Percentiles rank a stretch among this genome's conserved stretches.
Conservation (phyloP, 148 eudicot species). For the Gaultheria prostrata region DNA sequence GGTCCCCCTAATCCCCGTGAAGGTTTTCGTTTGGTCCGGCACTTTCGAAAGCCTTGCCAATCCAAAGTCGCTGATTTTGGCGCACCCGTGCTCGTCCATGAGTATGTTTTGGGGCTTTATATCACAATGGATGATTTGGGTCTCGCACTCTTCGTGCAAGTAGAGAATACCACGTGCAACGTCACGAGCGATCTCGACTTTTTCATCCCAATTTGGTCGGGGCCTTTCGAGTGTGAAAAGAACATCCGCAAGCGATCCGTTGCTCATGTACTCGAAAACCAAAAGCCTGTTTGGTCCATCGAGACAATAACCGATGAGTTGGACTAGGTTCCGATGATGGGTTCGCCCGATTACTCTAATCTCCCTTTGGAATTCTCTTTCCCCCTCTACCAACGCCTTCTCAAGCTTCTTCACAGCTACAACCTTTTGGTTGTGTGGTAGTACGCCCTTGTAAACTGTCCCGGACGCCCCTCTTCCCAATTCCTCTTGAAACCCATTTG, state of each 20-base stretch:
- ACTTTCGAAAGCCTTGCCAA: slow-evolving; percentile 4
- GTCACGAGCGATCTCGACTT: background rate
- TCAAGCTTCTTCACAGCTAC: slow-evolving; percentile 12
- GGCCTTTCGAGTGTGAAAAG: background rate
- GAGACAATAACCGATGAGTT: slow-evolving; percentile 3
- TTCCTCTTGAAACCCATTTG: slow-evolving; percentile 8
- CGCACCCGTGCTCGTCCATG: background rate
- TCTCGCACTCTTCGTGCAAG: background rate
- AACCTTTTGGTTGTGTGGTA: background rate
- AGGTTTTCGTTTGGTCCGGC: background rate
- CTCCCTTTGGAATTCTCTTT: slow-evolving; percentile 3
- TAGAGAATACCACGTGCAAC: background rate
- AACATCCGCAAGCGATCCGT: slow-evolving; percentile 13
- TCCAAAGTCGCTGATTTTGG: slow-evolving; percentile 12
- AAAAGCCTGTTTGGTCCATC: background rate
- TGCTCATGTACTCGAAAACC: slow-evolving; percentile 12
- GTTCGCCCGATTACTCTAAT: slow-evolving; percentile 9
- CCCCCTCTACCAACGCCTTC: slow-evolving; percentile 1
- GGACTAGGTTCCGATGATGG: slow-evolving; percentile 14
- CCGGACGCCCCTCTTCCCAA: slow-evolving; percentile 11
- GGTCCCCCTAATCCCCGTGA: background rate
- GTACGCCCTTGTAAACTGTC: background rate
- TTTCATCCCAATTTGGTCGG: slow-evolving; percentile 1
- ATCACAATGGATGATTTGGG: background rate
- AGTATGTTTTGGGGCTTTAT: slow-evolving; percentile 4